Evolutionary conservation across 805 yeast genomes (phyloP).

Genomic region (Saccharomycopsis javanensis): DNA sequence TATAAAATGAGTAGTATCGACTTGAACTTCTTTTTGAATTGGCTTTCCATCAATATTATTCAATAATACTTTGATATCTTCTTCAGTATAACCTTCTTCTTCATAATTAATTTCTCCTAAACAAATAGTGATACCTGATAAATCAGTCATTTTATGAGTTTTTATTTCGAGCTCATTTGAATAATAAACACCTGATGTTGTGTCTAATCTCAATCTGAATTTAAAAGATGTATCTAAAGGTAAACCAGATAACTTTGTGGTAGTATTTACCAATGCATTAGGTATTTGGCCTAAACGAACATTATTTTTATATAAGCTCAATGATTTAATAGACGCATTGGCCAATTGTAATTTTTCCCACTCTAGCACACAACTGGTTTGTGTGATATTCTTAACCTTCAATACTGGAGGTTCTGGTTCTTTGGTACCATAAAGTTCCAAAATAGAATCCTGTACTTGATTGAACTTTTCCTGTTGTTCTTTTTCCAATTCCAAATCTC

Average conservation of each 20-base stretch:
- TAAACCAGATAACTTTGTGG: slow-evolving; percentile 84
- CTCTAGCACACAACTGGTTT: slow-evolving; percentile 87
- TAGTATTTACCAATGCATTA: slow-evolving; percentile 63
- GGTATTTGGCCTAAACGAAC: slow-evolving; percentile 74
- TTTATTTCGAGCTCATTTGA: slow-evolving; percentile 61
- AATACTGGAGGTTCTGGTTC: slow-evolving; percentile 66
- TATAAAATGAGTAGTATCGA: slow-evolving; percentile 93
- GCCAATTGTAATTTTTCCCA: slow-evolving; percentile 88
- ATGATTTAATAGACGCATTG: slow-evolving; percentile 65
- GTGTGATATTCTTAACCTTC: slow-evolving; percentile 70
- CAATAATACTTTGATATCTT: slow-evolving; percentile 56
- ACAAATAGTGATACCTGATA: slow-evolving; percentile 86
- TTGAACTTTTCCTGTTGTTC: slow-evolving; percentile 51
- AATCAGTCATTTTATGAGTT: slow-evolving; percentile 94
- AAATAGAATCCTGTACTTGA: slow-evolving; percentile 61
- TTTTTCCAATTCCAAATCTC: slow-evolving; percentile 57
- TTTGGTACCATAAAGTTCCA: slow-evolving; percentile 59
- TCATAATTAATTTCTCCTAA: slow-evolving; percentile 65
- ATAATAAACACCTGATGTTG: slow-evolving; percentile 79
- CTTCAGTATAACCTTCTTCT: slow-evolving; percentile 35
- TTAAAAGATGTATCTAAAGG: slow-evolving; percentile 76
- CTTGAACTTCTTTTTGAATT: slow-evolving; percentile 58
- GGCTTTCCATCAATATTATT: slow-evolving; percentile 75
- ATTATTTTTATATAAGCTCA: slow-evolving; percentile 69
- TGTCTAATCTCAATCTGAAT: slow-evolving; percentile 71